Evolutionary conservation across 495 filamentous ascomycete species (phyloP), one percentile per base, ranked within the genome.

Genomic region (Emericellopsis terricola): DNA sequence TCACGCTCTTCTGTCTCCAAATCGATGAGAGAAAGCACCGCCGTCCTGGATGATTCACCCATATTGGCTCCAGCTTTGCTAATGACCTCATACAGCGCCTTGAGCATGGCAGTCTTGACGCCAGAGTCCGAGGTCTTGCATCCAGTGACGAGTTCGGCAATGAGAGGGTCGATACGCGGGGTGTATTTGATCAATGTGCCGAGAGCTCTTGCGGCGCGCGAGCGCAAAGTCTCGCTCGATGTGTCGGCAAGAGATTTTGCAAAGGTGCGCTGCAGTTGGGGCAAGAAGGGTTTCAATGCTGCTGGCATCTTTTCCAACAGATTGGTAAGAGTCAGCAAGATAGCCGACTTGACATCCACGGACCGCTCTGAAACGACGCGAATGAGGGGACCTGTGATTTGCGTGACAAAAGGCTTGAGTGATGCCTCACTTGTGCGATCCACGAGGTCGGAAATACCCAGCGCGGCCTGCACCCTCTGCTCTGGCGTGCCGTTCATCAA

Each of bases 131-230:
- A 56, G 0, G 91, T 94, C 60, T 85, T 94, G 2, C 85, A 85
- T 8, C 89, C 89, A 17, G 89, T 75, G 17, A 96, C 85, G 33
- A 97, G 68, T 52, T 97, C 89, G 42, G 69, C 55, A 19, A 67
- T 65, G 20, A 97, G 64, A 28, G 89, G 89, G 54, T 97, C 89
- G 23, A 97, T 85, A 34, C 91, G 74, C 9, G 89, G 89, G 2
- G 91, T 97, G 45, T 96, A 68, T 34, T 86, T 93, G 55, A 97
- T 96, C 33, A 97, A 58, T 23, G 89, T 96, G 31, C 91, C 91
- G 38, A 97, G 60, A 39, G 91, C 89, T 53, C 86, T 92, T n/a
- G 89, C 91, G 34, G 91, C 89, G 21, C 89, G 65, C 34, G 76
- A 79, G 35, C 89, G 73, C 40, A 96, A 58, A 13, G 83, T 59